Evolutionary conservation across 1,284 basidiomycete species (phyloP).

Genomic region (Pyrrhoderma lamaoense): DNA sequence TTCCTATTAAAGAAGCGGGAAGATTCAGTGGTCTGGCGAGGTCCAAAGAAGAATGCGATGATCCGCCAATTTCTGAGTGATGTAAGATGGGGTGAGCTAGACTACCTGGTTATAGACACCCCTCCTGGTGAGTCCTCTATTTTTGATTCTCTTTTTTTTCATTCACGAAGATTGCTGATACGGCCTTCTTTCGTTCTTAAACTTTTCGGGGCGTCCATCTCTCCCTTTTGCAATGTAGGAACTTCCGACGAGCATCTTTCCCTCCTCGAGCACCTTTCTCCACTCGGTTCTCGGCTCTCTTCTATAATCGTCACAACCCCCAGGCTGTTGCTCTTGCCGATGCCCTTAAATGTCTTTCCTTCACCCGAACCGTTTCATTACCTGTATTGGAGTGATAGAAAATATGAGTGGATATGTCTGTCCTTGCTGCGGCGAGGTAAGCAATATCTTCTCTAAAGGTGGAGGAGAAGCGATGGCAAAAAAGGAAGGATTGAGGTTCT

Average conservation of each 20-base stretch:
- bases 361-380: constrained; percentile 80
- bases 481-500: constrained; percentile 66
- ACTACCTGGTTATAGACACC: constrained; percentile 96
- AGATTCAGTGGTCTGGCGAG: constrained; percentile 96
- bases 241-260: constrained; percentile 99
- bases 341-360: constrained; percentile 93
- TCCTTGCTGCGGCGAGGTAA: constrained; percentile 90
- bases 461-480: constrained; percentile 86
- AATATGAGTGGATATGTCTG: constrained; percentile 99
- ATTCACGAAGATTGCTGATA: not conserved
- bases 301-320: constrained; percentile 92
- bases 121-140: constrained; percentile 66
- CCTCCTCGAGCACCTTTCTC: constrained; percentile 87
- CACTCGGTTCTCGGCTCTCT: constrained; percentile 71
- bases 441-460: constrained; percentile 91
- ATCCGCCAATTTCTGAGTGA: constrained; percentile 96
- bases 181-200: not conserved
- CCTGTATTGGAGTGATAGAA: constrained; percentile 91
- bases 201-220: not conserved
- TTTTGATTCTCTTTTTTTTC: not conserved
- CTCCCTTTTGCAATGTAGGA: constrained; percentile 44
- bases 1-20: constrained; percentile 87
- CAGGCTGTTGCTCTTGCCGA: constrained; percentile 95
- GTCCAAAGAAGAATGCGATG: constrained; percentile 99
- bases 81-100: constrained; percentile 93